Evolutionary conservation across 345 rosid species (phyloP), one percentile per base, ranked within the genome.

Genomic region (Raphanus sativus): DNA sequence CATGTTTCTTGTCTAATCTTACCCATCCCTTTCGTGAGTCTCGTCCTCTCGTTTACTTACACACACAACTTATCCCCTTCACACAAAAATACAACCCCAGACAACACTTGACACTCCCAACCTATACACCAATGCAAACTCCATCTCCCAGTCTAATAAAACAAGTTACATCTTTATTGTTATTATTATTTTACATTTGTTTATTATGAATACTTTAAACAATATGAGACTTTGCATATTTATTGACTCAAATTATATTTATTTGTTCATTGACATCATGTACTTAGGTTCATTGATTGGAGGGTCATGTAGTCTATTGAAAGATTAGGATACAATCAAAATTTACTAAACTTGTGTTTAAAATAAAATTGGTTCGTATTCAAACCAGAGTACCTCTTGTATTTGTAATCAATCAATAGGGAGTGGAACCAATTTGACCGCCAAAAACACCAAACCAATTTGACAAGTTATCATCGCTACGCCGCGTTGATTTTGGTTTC

Each of bases 401-500:
- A 40, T 36, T 26, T 28, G 9, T 50, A 25, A 67, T 68, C 33
- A 67, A 45, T 26, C 8, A 28, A 45, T 45, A 26, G 15, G 26
- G 60, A 48, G 40, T 28, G n/a, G 60, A 67, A 40, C 40, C 28
- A 48, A 52, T 52, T 30, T 69, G 42, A 54, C 73, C 15, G 15
- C n/a, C 15, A 50, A 67, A 72, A 28, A 1, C 11, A 61, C 38
- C 26, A 15, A 12, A 70, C 50, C 62, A 70, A 71, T 26, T 38
- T 36, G 45, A 70, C 12, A 70, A 33, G 13, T 77, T 42, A 65
- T 71, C 55, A 59, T 34, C 62, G 56, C 67, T 33, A 66, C 62
- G 63, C 73, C 58, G 81, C 69, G 68, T 72, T 58, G 61, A 56
- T 77, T 26, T 5, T 17, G 8, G 15, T 26, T 58, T 58, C n/a